Evolutionary conservation across 768 basidiomycete species (phyloP), one percentile per base, ranked within the genome.

Genomic region (Naganishia onofrii): DNA sequence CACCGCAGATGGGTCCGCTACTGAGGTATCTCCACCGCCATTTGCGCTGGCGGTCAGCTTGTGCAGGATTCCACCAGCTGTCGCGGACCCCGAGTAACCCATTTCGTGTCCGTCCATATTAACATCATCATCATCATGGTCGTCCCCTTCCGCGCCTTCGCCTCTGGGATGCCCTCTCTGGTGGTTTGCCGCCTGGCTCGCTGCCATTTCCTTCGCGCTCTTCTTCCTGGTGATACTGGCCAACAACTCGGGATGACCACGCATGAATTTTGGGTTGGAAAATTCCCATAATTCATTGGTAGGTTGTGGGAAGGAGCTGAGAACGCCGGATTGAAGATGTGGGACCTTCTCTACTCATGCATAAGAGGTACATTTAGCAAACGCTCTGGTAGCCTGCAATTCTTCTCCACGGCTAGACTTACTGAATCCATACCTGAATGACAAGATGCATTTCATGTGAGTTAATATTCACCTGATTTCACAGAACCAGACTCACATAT

Each of bases 261-360:
- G 87, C 74, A 88, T 87, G 78, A 99, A 99, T 80, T 91, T 88
- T 3, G 88, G 87, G 79, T 96, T 92, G 70, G 88, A 88, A 81
- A 97, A 99, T 80, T 97, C 92, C 89, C 78, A 80, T 28, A 79
- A 69, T 64, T 80, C 81, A 28, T 71, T 67, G 31, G 66, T 63
- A 2, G 67, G 48, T 36, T 67, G 60, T 15, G 71, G 57, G 46
- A 70, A 28, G 70, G 90, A 66, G 86, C 84, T 90, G 72, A 97
- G 85, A 31, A 92, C 93, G 55, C 94, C 93, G 80, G 95, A 91
- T 76, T 95, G 93, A 23, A 97, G 87, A 78, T 98, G 93, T 0
- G 93, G 94, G 56, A 97, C 80, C 70, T 81, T 81, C 70, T 81
- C 79, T 80, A 66, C 9, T 26, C 26, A 34, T 12, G 21, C 38